These are phyloP conservation scores for Backusella morwellensis DNA, from an alignment of 192 early-diverging fungal genomes.

Conservation along the genomic window DNA sequence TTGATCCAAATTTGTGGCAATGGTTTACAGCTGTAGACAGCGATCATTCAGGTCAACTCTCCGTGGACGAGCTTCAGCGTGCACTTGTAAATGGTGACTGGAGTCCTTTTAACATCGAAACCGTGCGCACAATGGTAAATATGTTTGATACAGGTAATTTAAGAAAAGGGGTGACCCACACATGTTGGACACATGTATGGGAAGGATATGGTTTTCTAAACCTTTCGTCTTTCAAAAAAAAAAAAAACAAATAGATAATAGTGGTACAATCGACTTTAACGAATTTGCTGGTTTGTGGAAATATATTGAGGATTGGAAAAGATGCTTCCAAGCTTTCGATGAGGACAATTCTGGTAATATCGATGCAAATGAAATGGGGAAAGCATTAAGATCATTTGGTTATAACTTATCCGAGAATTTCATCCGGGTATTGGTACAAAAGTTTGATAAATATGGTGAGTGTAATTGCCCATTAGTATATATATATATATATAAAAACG, in stretches of 20 bases:
- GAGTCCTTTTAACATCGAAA: slow-evolving; percentile 81
- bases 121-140: slow-evolving; percentile 77
- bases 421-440: slow-evolving; percentile 64
- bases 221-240: background rate
- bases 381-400: slow-evolving; percentile 73
- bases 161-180: background rate
- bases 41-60: slow-evolving; percentile 68
- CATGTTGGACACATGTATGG: background rate
- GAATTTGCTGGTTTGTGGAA: slow-evolving; percentile 79
- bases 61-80: slow-evolving; percentile 66
- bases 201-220: background rate
- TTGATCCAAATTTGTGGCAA: slow-evolving; percentile 33
- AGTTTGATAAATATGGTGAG: slow-evolving; percentile 79
- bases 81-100: slow-evolving; percentile 78
- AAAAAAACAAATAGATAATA: slow-evolving; percentile 51
- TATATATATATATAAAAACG: too few relatives aligned
- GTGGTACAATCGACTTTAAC: slow-evolving; percentile 72
- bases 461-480: background rate
- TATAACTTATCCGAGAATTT: slow-evolving; percentile 73
- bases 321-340: slow-evolving; percentile 78
- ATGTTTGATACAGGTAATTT: slow-evolving; percentile 71
- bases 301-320: slow-evolving; percentile 85
- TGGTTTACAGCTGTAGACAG: slow-evolving; percentile 64
- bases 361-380: slow-evolving; percentile 66
- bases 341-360: slow-evolving; percentile 73